phyloP scores from a whole-genome alignment of 2,329 filamentous ascomycete genomes.

The Lachnellula suecica region DNA sequence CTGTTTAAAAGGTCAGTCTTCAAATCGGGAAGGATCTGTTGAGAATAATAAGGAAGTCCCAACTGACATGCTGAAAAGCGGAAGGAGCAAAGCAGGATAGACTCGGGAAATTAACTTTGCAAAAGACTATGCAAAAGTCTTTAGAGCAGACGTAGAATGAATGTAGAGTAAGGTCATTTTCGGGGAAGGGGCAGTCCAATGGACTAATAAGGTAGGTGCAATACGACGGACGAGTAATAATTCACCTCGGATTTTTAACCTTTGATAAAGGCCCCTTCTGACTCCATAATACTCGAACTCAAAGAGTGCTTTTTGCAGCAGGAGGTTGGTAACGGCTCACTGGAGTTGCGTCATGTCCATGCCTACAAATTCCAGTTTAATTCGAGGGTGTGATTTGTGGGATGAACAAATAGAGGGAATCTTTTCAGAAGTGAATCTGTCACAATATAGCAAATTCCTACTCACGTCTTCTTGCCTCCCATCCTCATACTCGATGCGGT shows the following conservation, averaged over 20 bases:
- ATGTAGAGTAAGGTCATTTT: too few species aligned
- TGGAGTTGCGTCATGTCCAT: too few species aligned
- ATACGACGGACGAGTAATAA: too few species aligned
- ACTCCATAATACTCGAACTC: too few species aligned
- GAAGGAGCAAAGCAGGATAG: not conserved
- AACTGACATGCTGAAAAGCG: not conserved
- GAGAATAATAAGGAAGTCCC: not conserved
- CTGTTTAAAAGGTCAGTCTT: conserved; percentile 32
- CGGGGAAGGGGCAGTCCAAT: too few species aligned
- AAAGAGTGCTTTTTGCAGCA: too few species aligned
- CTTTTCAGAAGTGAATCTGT: not conserved
- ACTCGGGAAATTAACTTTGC: not conserved
- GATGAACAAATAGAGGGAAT: not conserved
- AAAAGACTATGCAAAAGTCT: not conserved
- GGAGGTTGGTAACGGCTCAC: too few species aligned
- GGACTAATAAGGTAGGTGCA: too few species aligned
- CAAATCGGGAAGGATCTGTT: not conserved
- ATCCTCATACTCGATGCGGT: conserved; percentile 33
- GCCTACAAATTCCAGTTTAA: too few species aligned
- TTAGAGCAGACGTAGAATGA: not conserved
- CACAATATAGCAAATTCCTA: conserved; percentile 7
- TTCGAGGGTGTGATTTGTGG: too few species aligned
- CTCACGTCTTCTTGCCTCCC: conserved; percentile 32
- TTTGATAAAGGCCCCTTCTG: too few species aligned
- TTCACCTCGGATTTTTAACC: too few species aligned